Evolutionary conservation across 1,139 yeast species (phyloP).

Genomic region (Hyphopichia buzzinii): DNA sequence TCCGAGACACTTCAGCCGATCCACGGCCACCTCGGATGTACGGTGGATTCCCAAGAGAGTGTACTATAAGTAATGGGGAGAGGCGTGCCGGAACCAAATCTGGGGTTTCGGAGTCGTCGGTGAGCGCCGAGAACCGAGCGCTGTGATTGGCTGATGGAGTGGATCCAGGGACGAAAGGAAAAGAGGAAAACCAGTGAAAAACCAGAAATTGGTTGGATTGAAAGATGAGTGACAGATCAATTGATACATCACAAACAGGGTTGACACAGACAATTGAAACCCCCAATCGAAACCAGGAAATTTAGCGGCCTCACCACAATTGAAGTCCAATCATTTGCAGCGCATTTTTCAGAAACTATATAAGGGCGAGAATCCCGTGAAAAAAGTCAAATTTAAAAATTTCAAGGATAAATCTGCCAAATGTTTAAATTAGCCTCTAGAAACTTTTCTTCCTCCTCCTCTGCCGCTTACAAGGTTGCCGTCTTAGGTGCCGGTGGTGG

Average conservation of each 20-base stretch:
- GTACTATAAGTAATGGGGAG: too few relatives aligned
- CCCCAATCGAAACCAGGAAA: not conserved
- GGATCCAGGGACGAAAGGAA: constrained; percentile 1
- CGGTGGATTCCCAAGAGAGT: too few relatives aligned
- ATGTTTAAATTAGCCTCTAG: constrained; percentile 55
- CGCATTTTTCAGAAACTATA: constrained; percentile 1
- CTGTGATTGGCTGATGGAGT: not conserved
- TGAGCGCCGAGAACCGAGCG: constrained; percentile 1
- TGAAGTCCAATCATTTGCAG: constrained; percentile 1
- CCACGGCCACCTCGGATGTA: too few relatives aligned
- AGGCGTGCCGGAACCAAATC: too few relatives aligned
- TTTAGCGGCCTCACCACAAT: not conserved
- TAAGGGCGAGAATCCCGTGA: not conserved
- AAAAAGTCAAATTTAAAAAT: constrained; percentile 1
- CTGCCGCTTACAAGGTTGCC: constrained; percentile 69
- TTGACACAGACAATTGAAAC: not conserved
- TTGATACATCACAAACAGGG: not conserved
- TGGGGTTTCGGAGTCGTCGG: not conserved
- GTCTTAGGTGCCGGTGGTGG: constrained; percentile 85
- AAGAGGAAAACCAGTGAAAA: too few relatives aligned
- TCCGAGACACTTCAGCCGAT: too few relatives aligned
- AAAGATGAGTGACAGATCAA: not conserved
- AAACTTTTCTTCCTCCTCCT: constrained; percentile 61
- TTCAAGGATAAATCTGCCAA: constrained; percentile 29
- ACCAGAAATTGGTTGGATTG: not conserved